Base-by-base conservation (phyloP, 83 land plant genomes). In the Isoetes engelmannii region DNA sequence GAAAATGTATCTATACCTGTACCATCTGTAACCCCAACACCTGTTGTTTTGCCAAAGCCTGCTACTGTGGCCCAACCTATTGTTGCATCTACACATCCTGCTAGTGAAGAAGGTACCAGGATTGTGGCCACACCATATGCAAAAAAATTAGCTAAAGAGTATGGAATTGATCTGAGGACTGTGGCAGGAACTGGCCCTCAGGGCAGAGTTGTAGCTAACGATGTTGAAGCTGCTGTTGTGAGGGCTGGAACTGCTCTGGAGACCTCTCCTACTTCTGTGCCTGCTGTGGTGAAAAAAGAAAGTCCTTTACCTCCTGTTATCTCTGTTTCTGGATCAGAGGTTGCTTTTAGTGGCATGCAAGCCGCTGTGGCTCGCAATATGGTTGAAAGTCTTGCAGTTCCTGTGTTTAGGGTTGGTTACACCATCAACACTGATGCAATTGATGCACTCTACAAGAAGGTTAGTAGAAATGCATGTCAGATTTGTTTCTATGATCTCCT, bases 81-180 rank as follows among this genome's bases (percentile, higher is more conserved):
- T 10, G 74, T 65, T 47, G 43, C 65, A 5, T 71, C 86, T 19
- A 37, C 65, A 18, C 84, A 87, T 44, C 87, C 84, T 53, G 88
- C 96, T 8, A 83, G 92, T 3, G 88, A 81, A 54, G 90, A 15
- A 8, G 21, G 41, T 54, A 78, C 64, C 68, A 73, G 92, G 63
- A 69, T 90, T 7, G 90, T 93, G 59, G 98, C 96, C 4, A 80
- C 96, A 5, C 98, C 98, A 7, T 89, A 93, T 59, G 98, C 98
- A 47, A 93, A 90, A 81, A 84, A 90, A 79, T 83, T 93, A 44
- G 98, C 96, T 7, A 90, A 90, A 81, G 85, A 93, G 18, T 76
- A 80, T 72, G 84, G 85, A 54, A 84, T 90, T 51, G 96, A 93
- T 47, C 68, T 93, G 63, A 72, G 73, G 50, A 56, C 69, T 1